phyloP scores from a whole-genome alignment of 176 grass and related monocot species.

The Paspalum notatum region DNA sequence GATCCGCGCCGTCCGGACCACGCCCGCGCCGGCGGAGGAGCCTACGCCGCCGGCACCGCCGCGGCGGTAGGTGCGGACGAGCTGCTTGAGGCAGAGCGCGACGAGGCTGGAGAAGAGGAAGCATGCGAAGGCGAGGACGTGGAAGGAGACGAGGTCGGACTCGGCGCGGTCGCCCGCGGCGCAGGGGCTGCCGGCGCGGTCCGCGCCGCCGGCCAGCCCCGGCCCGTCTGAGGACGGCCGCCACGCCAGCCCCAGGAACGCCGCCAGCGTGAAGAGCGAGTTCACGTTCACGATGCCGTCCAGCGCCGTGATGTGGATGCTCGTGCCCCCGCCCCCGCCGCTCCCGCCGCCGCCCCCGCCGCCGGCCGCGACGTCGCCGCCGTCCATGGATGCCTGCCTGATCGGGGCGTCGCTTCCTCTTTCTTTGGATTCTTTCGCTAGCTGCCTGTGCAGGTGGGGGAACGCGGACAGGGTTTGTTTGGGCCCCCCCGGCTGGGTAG shows the following conservation, averaged over 20 bases:
- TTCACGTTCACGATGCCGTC: constrained; percentile 98
- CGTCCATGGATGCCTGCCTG: constrained; percentile 37
- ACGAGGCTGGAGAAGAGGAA: constrained; percentile 98
- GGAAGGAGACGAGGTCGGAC: constrained; percentile 77
- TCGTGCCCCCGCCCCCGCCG: constrained; percentile 52
- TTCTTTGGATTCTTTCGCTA: too few species aligned
- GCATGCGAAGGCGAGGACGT: constrained; percentile 84
- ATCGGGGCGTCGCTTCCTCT: too few species aligned
- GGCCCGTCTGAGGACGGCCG: constrained; percentile 55
- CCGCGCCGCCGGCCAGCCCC: constrained; percentile 42
- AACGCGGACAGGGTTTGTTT: too few species aligned
- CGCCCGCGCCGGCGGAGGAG: background rate
- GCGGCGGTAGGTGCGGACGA: constrained; percentile 55
- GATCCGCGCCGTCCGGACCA: constrained; percentile 46
- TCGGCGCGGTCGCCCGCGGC: constrained; percentile 56
- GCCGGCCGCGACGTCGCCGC: background rate
- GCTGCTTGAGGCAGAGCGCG: constrained; percentile 98
- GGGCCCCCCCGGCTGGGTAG: too few species aligned
- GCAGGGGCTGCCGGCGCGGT: constrained; percentile 41
- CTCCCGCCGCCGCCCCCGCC: background rate
- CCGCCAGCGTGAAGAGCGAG: constrained; percentile 85
- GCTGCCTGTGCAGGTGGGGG: too few species aligned
- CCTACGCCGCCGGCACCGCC: background rate
- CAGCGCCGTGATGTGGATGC: constrained; percentile 82
- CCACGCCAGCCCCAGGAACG: constrained; percentile 81